Evolutionary conservation across 2,329 filamentous ascomycete species (phyloP), one percentile per base, ranked within the genome.

Genomic region (Drechslerella stenobrocha): DNA sequence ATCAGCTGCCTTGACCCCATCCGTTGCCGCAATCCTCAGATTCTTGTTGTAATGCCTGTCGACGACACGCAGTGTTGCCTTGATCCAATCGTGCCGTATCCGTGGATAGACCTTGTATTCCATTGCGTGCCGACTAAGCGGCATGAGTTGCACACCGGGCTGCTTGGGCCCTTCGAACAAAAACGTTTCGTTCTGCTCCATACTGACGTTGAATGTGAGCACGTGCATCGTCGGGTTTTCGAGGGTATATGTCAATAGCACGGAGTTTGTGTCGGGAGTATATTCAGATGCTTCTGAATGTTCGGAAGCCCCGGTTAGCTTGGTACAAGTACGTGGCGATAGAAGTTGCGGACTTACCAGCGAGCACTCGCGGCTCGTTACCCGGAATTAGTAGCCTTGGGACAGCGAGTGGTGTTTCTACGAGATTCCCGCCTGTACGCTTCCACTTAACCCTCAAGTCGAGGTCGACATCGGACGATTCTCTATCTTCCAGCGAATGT

Each of bases 161-260:
- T 87, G 82, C 78, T 97, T 97, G 1, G 89, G 81, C 0, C 93
- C 93, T 5, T 89, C 90, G 76, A 98, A 97, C 0, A 90, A 92
- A 77, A 97, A 97, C 53, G 90, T 84, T 70, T 95, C 90, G 75
- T 85, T 92, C 1, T 90, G 88, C 72, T 98, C 92, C 90, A 98
- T 95, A 23, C 81, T 85, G 48, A 97, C 77, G 26, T 89, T 90
- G 77, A 98, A 98, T 0, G 91, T 96, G 50, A 98, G 82, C 77
- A 96, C 95, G 76, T 98, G 93, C 75, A 86, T 87, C 0, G 92
- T 96, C 0, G 91, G 88, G 75, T 98, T 98, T 77, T 98, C 93
- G 59, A 98, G 84, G 2, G 85, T 89, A 74, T 87, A 87, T 65
- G 82, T 77, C 35, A 85, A 77, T 76, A 34, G 75, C 58, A 71